phyloP scores from a whole-genome alignment of 2,329 filamentous ascomycete species.

The Didymella lethalis region DNA sequence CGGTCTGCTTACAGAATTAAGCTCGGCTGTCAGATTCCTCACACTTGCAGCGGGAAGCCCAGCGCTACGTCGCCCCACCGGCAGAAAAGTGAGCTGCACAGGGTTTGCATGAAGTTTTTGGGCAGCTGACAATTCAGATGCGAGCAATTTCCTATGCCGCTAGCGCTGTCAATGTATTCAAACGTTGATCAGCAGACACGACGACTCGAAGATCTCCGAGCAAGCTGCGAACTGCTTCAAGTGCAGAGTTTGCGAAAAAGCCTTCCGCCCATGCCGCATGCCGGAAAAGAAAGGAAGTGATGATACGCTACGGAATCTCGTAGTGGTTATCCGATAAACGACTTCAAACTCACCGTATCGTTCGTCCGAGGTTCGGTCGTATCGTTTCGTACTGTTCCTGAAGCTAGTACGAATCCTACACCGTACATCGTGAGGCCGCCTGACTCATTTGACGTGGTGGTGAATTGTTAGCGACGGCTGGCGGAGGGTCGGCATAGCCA shows the following conservation, averaged over 20 bases:
- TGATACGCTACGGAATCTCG: slow-evolving; percentile 1
- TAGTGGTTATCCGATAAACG: slow-evolving; percentile 2
- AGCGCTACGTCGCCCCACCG: slow-evolving; percentile 16
- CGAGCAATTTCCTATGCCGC: slow-evolving; percentile 1
- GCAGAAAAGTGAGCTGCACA: slow-evolving; percentile 23
- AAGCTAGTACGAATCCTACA: slow-evolving; percentile 9
- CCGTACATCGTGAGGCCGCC: slow-evolving; percentile 15
- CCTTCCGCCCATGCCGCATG: not conserved
- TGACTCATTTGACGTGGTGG: slow-evolving; percentile 14
- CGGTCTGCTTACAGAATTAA: slow-evolving; percentile 1
- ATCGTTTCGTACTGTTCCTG: slow-evolving; percentile 3
- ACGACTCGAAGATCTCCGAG: slow-evolving; percentile 9
- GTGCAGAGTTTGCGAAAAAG: not conserved
- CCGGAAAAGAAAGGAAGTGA: slow-evolving; percentile 1
- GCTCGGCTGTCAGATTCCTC: slow-evolving; percentile 22
- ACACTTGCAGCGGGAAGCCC: slow-evolving; percentile 20
- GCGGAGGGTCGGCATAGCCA: slow-evolving; percentile 20
- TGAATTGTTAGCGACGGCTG: slow-evolving; percentile 1
- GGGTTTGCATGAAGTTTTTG: slow-evolving; percentile 1
- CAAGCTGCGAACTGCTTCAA: slow-evolving; percentile 2
- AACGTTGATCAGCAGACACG: slow-evolving; percentile 11
- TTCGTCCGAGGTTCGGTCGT: slow-evolving; percentile 19
- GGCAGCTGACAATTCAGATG: slow-evolving; percentile 11
- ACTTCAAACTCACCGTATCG: slow-evolving; percentile 17
- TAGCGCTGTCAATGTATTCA: not conserved